Conservation (phyloP, 1,139 yeast genomes). For the Meyerozyma sp. region DNA sequence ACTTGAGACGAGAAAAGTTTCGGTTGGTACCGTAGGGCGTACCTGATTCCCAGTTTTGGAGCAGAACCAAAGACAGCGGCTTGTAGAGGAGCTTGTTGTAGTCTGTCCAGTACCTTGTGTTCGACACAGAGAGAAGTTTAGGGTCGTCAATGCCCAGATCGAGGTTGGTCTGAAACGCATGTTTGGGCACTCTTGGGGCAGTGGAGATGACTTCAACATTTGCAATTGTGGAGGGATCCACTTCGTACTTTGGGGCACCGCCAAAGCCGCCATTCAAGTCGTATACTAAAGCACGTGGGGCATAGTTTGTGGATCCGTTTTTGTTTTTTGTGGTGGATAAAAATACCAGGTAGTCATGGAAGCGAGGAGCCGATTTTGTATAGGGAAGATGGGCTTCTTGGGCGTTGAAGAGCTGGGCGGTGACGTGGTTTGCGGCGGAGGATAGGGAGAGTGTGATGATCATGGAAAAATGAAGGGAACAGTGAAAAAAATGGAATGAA, state of each 20-base stretch:
- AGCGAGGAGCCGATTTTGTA: slow-evolving; percentile 18
- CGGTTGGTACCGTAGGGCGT: slow-evolving; percentile 19
- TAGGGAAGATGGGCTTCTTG: slow-evolving; percentile 71
- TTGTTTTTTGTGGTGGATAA: slow-evolving; percentile 30
- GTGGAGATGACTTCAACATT: slow-evolving; percentile 12
- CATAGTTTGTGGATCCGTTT: slow-evolving; percentile 50
- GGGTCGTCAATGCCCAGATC: slow-evolving; percentile 38
- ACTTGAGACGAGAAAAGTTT: slow-evolving; percentile 24
- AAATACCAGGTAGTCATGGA: slow-evolving; percentile 29
- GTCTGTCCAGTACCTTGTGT: slow-evolving; percentile 76
- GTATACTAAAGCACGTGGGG: slow-evolving; percentile 77
- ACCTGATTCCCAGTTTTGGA: slow-evolving; percentile 50
- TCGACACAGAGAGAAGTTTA: slow-evolving; percentile 25
- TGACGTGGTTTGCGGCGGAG: slow-evolving; percentile 64
- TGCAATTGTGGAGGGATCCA: slow-evolving; percentile 15
- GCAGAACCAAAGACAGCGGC: slow-evolving; percentile 51
- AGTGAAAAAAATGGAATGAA: not conserved
- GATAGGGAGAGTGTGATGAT: slow-evolving; percentile 64
- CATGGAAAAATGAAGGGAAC: not conserved
- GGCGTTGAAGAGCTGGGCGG: slow-evolving; percentile 73
- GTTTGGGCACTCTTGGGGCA: slow-evolving; percentile 24
- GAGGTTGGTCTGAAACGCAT: slow-evolving; percentile 56
- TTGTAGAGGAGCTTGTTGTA: slow-evolving; percentile 63
- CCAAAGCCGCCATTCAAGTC: slow-evolving; percentile 70
- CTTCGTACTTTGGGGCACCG: slow-evolving; percentile 49